Evolutionary conservation across 1,139 yeast genomes (phyloP).

Genomic region (Schwanniomyces etchellsii): DNA sequence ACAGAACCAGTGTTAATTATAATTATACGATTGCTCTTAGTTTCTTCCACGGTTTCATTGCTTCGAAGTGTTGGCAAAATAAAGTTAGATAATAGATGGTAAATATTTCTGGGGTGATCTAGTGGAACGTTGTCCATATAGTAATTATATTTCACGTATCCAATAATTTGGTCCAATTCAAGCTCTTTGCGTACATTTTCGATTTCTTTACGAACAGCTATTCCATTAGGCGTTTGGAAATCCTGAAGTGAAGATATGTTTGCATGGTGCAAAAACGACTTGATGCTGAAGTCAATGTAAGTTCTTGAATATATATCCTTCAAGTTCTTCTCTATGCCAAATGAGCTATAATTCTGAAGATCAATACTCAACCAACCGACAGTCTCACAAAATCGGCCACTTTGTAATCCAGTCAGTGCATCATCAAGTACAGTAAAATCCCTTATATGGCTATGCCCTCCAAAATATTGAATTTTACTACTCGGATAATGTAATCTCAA

Average conservation of each 20-base stretch:
- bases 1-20: constrained; percentile 85
- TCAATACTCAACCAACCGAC: constrained; percentile 77
- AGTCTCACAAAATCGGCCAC: constrained; percentile 92
- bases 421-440: constrained; percentile 71
- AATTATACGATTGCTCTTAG: constrained; percentile 46
- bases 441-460: constrained; percentile 92
- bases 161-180: constrained; percentile 51
- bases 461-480: constrained; percentile 75
- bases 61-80: constrained; percentile 53
- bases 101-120: constrained; percentile 55
- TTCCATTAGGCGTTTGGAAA: constrained; percentile 50
- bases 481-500: constrained; percentile 57
- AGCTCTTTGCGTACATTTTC: constrained; percentile 40
- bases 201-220: constrained; percentile 40
- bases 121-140: constrained; percentile 67
- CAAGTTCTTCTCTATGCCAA: constrained; percentile 6
- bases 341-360: constrained; percentile 8
- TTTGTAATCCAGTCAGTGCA: constrained; percentile 70
- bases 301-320: constrained; percentile 43
- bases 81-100: constrained; percentile 50
- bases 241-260: constrained; percentile 16
- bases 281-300: constrained; percentile 75
- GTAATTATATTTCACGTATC: constrained; percentile 57
- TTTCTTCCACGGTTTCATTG: constrained; percentile 5
- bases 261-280: constrained; percentile 65